Base-by-base conservation (phyloP, 441 rosid species). In the Dalechampia spathulata region DNA sequence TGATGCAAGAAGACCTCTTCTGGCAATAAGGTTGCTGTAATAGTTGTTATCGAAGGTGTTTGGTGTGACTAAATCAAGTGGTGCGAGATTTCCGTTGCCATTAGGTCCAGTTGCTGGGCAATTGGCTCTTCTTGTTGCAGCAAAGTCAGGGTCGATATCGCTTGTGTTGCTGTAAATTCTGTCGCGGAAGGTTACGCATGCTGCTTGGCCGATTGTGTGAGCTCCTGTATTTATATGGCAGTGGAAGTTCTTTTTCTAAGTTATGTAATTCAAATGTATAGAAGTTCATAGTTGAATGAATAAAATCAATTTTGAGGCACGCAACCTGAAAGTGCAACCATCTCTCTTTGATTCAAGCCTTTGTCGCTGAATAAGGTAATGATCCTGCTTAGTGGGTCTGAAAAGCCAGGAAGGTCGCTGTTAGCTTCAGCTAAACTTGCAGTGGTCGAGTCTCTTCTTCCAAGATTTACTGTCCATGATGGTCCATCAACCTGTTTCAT, bases 121-220 rank as follows among this genome's bases (percentile, higher is more conserved):
- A 1, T 48, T 46, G 13, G 71, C 61, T 53, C 59, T 69, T 2
- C 77, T 63, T 0, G 78, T 71, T 58, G 65, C 57, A 0, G 88
- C 74, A 38, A 80, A 78, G 3, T 62, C 78, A 4, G 76, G 71
- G 10, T 80, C 78, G 7, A 78, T 75, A 57, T 75, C 72, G 30
- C 68, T 81, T 4, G 51, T 57, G 23, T 72, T 74, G 66, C 59
- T 60, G 65, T 85, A 71, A 14, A 82, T 69, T 40, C 89, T 75
- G 2, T 52, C 68, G 0, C 63, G 69, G 49, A 85, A 82, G 0
- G 78, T 76, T 27, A 44, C 36, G 60, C 86, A 76, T 27, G 58
- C 68, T 15, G 92, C 84, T 48, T 72, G 82, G 14, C 91, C 84
- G 7, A 78, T 54, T 1, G 84, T 80, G 36, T 83, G 86, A 8